Conservation (phyloP, 192 early-diverging fungal genomes). For the Coemansia furcata region DNA sequence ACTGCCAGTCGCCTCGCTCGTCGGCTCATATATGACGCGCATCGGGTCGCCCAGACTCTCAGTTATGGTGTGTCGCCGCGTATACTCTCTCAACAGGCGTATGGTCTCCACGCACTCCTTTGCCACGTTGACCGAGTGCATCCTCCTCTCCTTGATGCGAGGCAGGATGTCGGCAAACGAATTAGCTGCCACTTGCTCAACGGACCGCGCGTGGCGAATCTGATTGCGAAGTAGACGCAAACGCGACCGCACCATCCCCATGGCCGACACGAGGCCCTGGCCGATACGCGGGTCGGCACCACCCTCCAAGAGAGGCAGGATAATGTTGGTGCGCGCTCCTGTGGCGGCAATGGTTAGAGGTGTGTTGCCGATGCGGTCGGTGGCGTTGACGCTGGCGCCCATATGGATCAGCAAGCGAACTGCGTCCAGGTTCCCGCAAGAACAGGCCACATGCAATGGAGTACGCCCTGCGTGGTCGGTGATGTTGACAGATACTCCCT, state of each 20-base stretch:
- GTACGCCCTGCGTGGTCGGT: constrained; percentile 32
- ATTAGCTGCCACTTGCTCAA: constrained; percentile 2
- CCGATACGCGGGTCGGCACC: constrained; percentile 45
- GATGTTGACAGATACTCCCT: constrained; percentile 15
- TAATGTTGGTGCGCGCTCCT: constrained; percentile 19
- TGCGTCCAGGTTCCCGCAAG: constrained; percentile 22
- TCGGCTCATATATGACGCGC: neutral
- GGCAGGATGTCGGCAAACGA: constrained; percentile 6
- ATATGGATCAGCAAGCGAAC: constrained; percentile 33
- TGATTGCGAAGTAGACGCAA: constrained; percentile 30
- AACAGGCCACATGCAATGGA: constrained; percentile 43
- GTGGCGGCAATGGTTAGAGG: constrained; percentile 47
- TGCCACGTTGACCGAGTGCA: constrained; percentile 20
- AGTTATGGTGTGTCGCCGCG: neutral
- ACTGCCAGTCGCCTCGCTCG: neutral
- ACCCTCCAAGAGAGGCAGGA: constrained; percentile 32
- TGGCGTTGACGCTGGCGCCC: constrained; percentile 39
- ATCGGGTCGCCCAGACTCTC: neutral
- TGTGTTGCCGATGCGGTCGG: constrained; percentile 43
- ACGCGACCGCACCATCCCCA: constrained; percentile 45
- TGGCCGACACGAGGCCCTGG: constrained; percentile 22
- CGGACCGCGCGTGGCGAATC: constrained; percentile 19
- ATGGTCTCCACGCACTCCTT: constrained; percentile 43
- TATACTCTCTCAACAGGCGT: constrained; percentile 19
- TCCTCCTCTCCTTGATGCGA: constrained; percentile 16